Evolutionary conservation across 441 rosid genomes (phyloP), one percentile per base, ranked within the genome.

Genomic region (Manihot esculenta): DNA sequence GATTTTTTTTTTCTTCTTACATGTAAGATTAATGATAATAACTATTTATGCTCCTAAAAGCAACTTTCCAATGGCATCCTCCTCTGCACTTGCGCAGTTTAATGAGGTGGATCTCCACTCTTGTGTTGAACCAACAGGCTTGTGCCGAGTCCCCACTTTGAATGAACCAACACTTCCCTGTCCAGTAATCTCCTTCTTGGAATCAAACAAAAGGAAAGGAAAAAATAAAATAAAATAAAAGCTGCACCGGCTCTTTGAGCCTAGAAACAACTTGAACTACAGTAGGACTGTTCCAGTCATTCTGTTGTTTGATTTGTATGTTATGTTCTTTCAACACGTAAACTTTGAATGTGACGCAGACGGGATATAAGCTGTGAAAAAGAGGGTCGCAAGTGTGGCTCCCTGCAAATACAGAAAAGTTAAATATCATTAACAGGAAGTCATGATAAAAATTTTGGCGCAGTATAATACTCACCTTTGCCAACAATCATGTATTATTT

Each of bases 141-240:
- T 41, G 90, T 80, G 96, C 77, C 78, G 81, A 79, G 93, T 87
- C 86, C 97, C 95, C 96, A 77, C 90, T 94, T 94, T 85, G 97
- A 91, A 78, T 90, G 99, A 84, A 87, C 96, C 89, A 84, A 82
- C 87, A 84, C 83, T 66, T 57, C 73, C 84, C 80, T n/a, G 26
- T 70, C 70, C 64, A 35, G 70, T 59, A 71, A 66, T 75, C 64
- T 64, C 76, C 73, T 77, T 64, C 80, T 73, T 78, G 72, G 77
- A 75, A 62, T 62, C 71, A 67, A 72, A 68, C 33, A 35, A 35
- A 35, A 35, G 41, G 7, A 35, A 35, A 0, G 20, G 65, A 41
- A 68, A 64, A 78, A 76, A 71, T 66, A 10, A 13, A 13, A 24
- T 18, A 63, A 53, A 66, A 66, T 77, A 76, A 70, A 70, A 59